Conservation (phyloP, 202 grass and related monocot species). For the Digitaria exilis region DNA sequence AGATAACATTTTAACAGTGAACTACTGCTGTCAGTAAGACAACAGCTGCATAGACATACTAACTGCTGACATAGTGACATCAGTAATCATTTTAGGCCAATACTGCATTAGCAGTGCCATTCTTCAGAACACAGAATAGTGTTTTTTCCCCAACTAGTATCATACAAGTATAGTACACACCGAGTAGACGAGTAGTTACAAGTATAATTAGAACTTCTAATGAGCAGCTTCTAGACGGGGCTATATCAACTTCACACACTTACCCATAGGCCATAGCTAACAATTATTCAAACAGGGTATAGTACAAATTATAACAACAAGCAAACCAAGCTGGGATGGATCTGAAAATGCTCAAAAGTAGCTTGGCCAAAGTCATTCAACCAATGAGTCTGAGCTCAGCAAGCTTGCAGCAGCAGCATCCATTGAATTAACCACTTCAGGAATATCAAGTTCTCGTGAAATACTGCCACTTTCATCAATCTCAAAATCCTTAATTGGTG, state of each 20-base stretch:
- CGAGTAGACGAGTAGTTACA: neutral
- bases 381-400: slow-evolving; percentile 29
- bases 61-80: neutral
- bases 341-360: slow-evolving; percentile 1
- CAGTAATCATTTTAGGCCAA: slow-evolving; percentile 1
- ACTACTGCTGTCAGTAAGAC: neutral
- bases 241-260: neutral
- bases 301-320: neutral
- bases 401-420: slow-evolving; percentile 39
- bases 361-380: slow-evolving; percentile 5
- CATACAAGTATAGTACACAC: slow-evolving; percentile 1
- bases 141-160: slow-evolving; percentile 14
- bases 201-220: slow-evolving; percentile 8
- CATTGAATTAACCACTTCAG: slow-evolving; percentile 30
- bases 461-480: slow-evolving; percentile 36
- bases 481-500: slow-evolving; percentile 38
- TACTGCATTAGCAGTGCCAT: neutral
- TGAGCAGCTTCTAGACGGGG: slow-evolving; percentile 16
- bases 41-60: neutral
- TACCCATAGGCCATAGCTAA: neutral
- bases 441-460: slow-evolving; percentile 29
- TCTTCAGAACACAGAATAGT: neutral
- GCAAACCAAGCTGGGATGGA: slow-evolving; percentile 11
- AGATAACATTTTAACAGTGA: neutral
- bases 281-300: slow-evolving; percentile 40